A percentile compares a stretch with the other conserved stretches of the same genome.
Evolutionary conservation across 148 eudicot species (phyloP).

Genomic region (Beta vulgaris): DNA sequence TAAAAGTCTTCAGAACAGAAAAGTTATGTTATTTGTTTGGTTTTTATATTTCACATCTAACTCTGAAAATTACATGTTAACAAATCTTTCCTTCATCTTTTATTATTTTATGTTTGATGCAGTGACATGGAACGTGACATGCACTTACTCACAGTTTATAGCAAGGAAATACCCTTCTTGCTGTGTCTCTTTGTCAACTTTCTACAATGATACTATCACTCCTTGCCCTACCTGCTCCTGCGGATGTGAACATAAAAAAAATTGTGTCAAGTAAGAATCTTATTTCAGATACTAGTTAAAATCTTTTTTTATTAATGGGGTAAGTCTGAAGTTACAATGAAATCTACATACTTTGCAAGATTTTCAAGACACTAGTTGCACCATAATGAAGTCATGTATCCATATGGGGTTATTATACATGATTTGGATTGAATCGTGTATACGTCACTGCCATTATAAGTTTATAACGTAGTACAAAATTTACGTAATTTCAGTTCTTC

Average conservation of each 20-base stretch:
- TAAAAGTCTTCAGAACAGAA: neutral
- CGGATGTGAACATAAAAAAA: conserved; percentile 71
- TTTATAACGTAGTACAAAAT: no score
- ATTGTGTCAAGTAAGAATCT: conserved; percentile 73
- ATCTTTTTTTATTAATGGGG: no score
- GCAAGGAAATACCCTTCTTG: conserved; percentile 79
- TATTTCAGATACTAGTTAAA: no score
- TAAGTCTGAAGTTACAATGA: no score
- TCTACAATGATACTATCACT: conserved; percentile 82
- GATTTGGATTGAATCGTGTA: no score
- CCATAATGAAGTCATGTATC: no score
- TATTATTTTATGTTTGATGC: conserved; percentile 15
- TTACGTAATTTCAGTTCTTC: no score
- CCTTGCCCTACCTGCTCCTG: conserved; percentile 88
- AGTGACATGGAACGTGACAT: conserved; percentile 99
- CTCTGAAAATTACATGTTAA: conserved; percentile 15
- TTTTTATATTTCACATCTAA: neutral
- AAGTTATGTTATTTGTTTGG: neutral
- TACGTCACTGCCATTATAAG: no score
- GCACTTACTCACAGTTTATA: conserved; percentile 86
- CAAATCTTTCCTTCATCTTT: neutral
- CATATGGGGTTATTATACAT: no score
- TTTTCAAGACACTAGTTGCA: no score
- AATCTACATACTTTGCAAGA: no score
- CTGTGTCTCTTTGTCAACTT: conserved; percentile 81